Conservation (phyloP, 306 rosid species). For the Lagenaria siceraria region DNA sequence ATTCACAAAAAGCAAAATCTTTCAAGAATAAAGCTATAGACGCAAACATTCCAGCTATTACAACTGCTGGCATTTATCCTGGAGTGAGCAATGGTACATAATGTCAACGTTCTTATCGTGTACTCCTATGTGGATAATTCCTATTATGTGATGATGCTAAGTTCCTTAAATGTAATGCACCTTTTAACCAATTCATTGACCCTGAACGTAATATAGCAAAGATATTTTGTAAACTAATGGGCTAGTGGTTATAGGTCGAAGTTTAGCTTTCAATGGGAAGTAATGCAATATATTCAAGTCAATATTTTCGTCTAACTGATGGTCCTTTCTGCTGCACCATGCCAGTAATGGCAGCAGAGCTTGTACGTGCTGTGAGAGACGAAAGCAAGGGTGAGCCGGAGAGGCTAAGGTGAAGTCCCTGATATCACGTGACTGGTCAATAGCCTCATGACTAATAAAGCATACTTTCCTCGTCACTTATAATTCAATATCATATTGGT, state of each 20-base stretch:
- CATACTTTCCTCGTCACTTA: background rate
- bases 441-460: background rate
- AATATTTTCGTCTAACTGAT: background rate
- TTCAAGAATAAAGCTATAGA: slow-evolving; percentile 41
- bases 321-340: background rate
- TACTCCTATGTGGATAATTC: background rate
- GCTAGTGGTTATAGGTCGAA: background rate
- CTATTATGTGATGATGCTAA: background rate
- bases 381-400: slow-evolving; percentile 56
- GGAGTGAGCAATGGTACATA: slow-evolving; percentile 90
- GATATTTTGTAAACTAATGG: background rate
- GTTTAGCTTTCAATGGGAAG: background rate
- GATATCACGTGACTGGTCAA: background rate
- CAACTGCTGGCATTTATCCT: slow-evolving; percentile 84
- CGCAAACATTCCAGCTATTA: slow-evolving; percentile 80
- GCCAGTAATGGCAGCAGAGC: slow-evolving; percentile 92
- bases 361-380: slow-evolving; percentile 53
- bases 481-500: background rate
- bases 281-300: background rate
- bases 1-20: slow-evolving; percentile 58
- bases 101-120: slow-evolving; percentile 14
- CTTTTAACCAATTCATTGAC: background rate
- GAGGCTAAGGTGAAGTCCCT: slow-evolving; percentile 54
- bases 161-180: background rate
- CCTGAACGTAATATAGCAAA: background rate